Base-by-base conservation (phyloP, 495 filamentous ascomycete species). In the Aspergillus indologenus region DNA sequence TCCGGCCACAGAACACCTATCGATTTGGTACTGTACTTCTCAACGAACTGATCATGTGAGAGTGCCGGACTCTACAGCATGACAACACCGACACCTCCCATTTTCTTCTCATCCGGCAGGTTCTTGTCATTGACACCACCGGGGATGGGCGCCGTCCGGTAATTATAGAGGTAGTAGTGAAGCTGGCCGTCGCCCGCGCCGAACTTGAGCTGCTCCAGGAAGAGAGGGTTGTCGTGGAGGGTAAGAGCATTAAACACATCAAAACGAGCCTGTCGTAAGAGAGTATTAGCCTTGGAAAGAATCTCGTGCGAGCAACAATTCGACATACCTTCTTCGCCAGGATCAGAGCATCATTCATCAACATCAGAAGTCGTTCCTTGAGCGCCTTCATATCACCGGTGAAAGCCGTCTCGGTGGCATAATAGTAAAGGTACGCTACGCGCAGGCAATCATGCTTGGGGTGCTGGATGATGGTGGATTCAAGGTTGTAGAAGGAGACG, bases 191-290 rank as follows among this genome's bases (percentile, higher is more conserved):
- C 94, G 17, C 94, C 94, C 7, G 87, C 83, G 22, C 92, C 93
- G 60, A 97, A 98, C 71, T 93, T 96, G 65, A 96, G 89, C 53
- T 96, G 79, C 64, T 90, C 85, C 12, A 98, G 80, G 82, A 98
- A 98, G 18, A 98, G 79, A 5, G 86, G 85, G 74, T 98, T 98
- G 68, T 98, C 94, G 65, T 96, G 83, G 29, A 96, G 79, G 0
- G 94, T 96, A 19, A 98, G 82, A 0, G 90, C 93, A 62, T 98
- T 98, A 79, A 97, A 96, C 44, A 98, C 94, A 70, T 98, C 94
- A 69, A 97, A 97, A 44, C 88, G 85, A 62, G 81, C 80, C 79
- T 88, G 57, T 5, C 59, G 58, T 5, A 53, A 52, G 3, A 23
- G 46, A 54, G 43, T 7, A 34, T 23, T 26, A 24, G 42, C 18